Percentiles rank a stretch among this genome's conserved stretches.
Evolutionary conservation across 805 yeast species (phyloP).

Genomic region (Hanseniaspora occidentalis): DNA sequence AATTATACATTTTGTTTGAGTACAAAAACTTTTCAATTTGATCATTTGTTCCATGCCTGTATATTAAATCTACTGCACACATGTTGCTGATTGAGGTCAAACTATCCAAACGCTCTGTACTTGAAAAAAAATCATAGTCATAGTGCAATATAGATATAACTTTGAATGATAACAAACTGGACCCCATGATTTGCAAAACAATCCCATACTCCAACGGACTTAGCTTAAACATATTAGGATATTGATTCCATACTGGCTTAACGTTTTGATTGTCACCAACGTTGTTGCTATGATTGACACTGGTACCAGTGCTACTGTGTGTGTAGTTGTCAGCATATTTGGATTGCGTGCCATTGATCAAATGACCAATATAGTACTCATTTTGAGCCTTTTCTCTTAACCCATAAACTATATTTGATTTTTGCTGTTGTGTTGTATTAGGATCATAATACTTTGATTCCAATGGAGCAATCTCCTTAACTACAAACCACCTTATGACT

Average conservation of each 20-base stretch:
- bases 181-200: conserved; percentile 52
- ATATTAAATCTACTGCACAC: conserved; percentile 22
- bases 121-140: conserved; percentile 32
- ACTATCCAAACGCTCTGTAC: too few species aligned
- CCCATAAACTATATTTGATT: background rate
- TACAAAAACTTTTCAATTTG: conserved; percentile 25
- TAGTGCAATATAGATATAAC: conserved; percentile 56
- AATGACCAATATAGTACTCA: background rate
- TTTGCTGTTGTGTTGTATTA: background rate
- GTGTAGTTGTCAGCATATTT: conserved; percentile 15
- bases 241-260: too few species aligned
- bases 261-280: too few species aligned
- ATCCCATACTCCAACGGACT: conserved; percentile 52
- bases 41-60: conserved; percentile 29
- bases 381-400: background rate
- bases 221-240: conserved; percentile 48
- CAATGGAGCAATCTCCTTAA: conserved; percentile 44
- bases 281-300: too few species aligned
- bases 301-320: too few species aligned
- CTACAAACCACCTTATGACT: conserved; percentile 37
- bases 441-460: conserved; percentile 28
- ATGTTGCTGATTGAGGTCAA: conserved; percentile 4
- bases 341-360: background rate
- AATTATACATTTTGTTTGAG: conserved; percentile 37
- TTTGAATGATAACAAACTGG: conserved; percentile 38